Evolutionary conservation across 306 rosid species (phyloP).

Genomic region (Prunus campanulata): DNA sequence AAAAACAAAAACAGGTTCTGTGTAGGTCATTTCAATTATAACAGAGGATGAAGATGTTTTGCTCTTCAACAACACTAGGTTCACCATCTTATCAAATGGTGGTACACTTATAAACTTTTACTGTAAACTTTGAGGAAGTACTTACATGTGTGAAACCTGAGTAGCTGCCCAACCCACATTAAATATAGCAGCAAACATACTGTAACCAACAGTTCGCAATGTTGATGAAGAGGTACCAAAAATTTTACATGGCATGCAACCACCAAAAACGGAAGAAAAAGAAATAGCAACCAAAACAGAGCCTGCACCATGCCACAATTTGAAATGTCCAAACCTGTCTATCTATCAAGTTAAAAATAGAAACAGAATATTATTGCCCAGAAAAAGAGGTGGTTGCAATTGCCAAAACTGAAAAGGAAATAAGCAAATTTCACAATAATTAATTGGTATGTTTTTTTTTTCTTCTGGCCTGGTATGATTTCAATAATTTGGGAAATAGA

Average conservation of each 20-base stretch:
- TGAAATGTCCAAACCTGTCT: slow-evolving; percentile 93
- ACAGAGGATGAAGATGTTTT: not conserved
- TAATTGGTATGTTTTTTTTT: not conserved
- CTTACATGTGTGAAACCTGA: slow-evolving; percentile 97
- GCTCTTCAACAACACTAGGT: not conserved
- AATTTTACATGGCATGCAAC: slow-evolving; percentile 75
- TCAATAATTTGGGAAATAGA: slow-evolving; percentile 12
- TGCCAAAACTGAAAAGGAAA: slow-evolving; percentile 12
- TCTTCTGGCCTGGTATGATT: not conserved
- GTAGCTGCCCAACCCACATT: slow-evolving; percentile 98
- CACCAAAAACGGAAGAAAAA: slow-evolving; percentile 95
- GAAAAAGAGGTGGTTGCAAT: slow-evolving; percentile 17
- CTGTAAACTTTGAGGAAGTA: slow-evolving; percentile 17
- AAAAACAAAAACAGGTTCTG: not conserved
- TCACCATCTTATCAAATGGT: not conserved
- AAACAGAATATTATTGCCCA: slow-evolving; percentile 18
- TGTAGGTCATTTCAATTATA: not conserved
- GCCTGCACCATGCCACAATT: slow-evolving; percentile 98
- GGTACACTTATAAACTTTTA: not conserved
- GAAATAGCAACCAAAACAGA: slow-evolving; percentile 90
- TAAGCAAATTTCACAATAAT: not conserved
- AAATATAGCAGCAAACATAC: slow-evolving; percentile 86
- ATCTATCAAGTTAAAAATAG: slow-evolving; percentile 54
- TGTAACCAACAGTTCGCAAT: slow-evolving; percentile 75
- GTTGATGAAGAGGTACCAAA: slow-evolving; percentile 47